Evolutionary conservation across 305 asterid species (phyloP), one percentile per base, ranked within the genome.

Genomic region (Fraxinus nigra): DNA sequence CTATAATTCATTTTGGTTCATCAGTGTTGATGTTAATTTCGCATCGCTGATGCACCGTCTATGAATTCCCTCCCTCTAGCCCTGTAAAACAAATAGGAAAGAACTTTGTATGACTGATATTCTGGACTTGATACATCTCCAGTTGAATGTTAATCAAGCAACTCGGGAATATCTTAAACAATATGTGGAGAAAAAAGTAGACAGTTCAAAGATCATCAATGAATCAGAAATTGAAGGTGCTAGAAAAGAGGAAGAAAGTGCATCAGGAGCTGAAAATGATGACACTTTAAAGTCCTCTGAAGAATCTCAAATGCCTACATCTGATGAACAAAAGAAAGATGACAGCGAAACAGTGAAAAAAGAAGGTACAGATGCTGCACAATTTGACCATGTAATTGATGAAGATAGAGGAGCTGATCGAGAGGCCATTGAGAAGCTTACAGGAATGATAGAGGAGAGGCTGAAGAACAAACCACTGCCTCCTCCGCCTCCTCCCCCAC

Each of bases 361-460:
- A 85, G 97, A 89, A 81, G 90, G 84, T 81, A 84, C 80, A 4
- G 94, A 90, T 65, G 79, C 91, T 84, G 82, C 92, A 77, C 89
- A 77, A 87, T 92, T 95, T 78, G 98, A 98, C 79, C 90, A 92
- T 82, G 94, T 93, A 59, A 92, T 93, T 78, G 94, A 93, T 48
- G 97, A 89, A 85, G 98, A 92, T 90, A 89, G 85, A 83, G 88
- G 89, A 82, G 90, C 92, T 80, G 99, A 97, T 81, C 85, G 84
- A 30, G 97, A 87, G 85, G 95, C 92, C 82, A 81, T 82, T 85
- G 97, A 89, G 79, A 92, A 95, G 89, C 90, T 97, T 78, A 89
- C 85, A 34, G 89, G 84, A 79, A 91, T 95, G 95, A 77, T 93
- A 82, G 98, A 95, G 85, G 99, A 97, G 92, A 91, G 99, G 84